Evolutionary conservation across 352 stramenopile species (phyloP).

Genomic region (Phytopythium ostracodes): DNA sequence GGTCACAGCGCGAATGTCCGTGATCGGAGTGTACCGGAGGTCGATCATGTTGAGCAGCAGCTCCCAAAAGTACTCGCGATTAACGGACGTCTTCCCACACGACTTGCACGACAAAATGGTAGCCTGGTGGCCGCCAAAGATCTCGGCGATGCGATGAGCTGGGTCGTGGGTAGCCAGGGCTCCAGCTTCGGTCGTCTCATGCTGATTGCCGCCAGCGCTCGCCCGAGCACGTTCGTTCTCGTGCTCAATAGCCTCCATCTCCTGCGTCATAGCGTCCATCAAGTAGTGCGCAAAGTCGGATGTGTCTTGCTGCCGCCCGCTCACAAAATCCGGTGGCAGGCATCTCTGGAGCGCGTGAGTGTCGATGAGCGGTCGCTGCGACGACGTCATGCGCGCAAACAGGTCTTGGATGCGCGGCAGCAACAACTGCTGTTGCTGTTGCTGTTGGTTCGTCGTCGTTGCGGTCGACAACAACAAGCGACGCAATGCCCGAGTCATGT

Average conservation of each 20-base stretch:
- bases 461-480: constrained; percentile 52
- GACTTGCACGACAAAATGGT: constrained; percentile 82
- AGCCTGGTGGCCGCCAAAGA: constrained; percentile 79
- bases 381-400: constrained; percentile 68
- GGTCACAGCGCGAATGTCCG: constrained; percentile 67
- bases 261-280: constrained; percentile 73
- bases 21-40: constrained; percentile 85
- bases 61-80: constrained; percentile 88
- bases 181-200: not conserved
- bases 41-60: constrained; percentile 89
- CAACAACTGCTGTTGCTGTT: constrained; percentile 27
- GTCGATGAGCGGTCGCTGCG: constrained; percentile 60
- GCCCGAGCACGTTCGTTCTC: constrained; percentile 2
- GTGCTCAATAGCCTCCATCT: constrained; percentile 44
- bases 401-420: constrained; percentile 64
- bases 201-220: not conserved
- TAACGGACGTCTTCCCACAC: constrained; percentile 77
- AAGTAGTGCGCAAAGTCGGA: constrained; percentile 87
- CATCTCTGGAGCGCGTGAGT: constrained; percentile 71
- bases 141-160: constrained; percentile 50
- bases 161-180: constrained; percentile 15
- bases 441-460: not conserved
- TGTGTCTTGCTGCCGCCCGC: constrained; percentile 80
- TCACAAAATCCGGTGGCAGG: constrained; percentile 69
- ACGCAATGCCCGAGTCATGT: constrained; percentile 84